Base-by-base conservation (phyloP, 2,329 filamentous ascomycete genomes). In the Ophiostoma montium region DNA sequence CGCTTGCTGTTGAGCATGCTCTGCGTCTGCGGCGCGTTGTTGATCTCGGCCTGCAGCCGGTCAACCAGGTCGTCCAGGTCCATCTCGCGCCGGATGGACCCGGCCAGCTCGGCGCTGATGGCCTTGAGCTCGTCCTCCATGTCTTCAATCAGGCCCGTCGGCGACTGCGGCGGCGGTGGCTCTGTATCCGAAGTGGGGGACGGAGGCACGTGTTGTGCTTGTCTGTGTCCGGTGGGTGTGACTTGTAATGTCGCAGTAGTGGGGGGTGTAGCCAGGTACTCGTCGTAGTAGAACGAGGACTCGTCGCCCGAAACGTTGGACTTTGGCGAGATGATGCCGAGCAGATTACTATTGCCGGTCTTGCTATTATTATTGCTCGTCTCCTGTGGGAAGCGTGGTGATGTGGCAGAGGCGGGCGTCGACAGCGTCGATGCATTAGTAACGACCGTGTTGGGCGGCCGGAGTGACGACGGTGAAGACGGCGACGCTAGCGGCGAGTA, bases 11-110 rank as follows among this genome's bases (percentile, higher is more conserved):
- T 80, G 27, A 74, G 58, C n/a, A 15, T 44, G 42, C 12, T 33
- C 27, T 31, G 30, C 4, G 12, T 10, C 8, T 32, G 42, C 57
- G 70, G 61, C 63, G 71, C 66, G 30, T 18, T 44, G 63, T 71
- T 74, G 54, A 74, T 72, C 60, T 95, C 88, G n/a, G 79, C 70
- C 62, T 95, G 89, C 57, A 94, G 69, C 51, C 84, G 75, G 56
- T 98, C 92, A 1, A 96, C 82, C 43, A 96, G 73, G 63, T 98
- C 92, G 65, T 98, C 92, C 31, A 98, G 67, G 58, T 98, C 92
- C 77, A 98, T 90, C 69, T 98, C 92, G 53, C 92, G 80, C 58
- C 86, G 80, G 60, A 98, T 96, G 27, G 92, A 96, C 57, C 81
- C 77, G 32, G 92, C 92, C 63, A 98, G 72, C 72, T 98, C 92